These are phyloP conservation scores for Diplodia sapinea DNA, from an alignment of 2,329 filamentous ascomycete genomes.

Conservation along the genomic window DNA sequence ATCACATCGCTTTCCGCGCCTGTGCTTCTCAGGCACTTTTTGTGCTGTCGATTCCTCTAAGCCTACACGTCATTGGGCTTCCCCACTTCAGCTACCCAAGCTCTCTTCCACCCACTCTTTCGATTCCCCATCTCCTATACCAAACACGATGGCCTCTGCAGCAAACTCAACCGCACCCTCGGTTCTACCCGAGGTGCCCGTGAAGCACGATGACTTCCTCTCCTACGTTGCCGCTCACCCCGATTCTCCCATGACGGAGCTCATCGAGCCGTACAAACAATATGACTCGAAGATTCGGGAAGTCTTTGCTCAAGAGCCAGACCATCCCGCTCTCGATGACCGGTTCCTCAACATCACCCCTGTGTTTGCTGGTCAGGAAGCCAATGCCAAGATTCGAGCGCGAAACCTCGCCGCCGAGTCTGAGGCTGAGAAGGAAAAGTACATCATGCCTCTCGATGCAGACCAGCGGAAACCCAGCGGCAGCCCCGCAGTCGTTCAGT, in stretches of 20 bases:
- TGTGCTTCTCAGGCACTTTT: background rate
- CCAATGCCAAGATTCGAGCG: slow-evolving; percentile 66
- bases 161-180: background rate
- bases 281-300: slow-evolving; percentile 72
- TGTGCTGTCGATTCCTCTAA: background rate
- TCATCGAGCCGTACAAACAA: slow-evolving; percentile 69
- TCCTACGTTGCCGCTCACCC: slow-evolving; percentile 62
- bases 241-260: slow-evolving; percentile 59
- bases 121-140: background rate
- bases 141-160: slow-evolving; percentile 6
- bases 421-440: slow-evolving; percentile 65
- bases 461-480: slow-evolving; percentile 67
- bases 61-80: background rate
- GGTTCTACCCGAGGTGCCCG: slow-evolving; percentile 47
- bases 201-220: slow-evolving; percentile 51
- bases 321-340: slow-evolving; percentile 63
- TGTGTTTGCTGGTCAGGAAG: slow-evolving; percentile 63
- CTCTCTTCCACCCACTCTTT: background rate
- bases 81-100: background rate
- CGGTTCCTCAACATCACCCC: slow-evolving; percentile 68
- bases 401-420: slow-evolving; percentile 65
- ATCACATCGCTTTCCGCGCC: background rate
- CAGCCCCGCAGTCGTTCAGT: slow-evolving; percentile 70
- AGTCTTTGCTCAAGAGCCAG: slow-evolving; percentile 71
- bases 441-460: slow-evolving; percentile 71